These are phyloP conservation scores for Neurospora pannonica DNA, from an alignment of 495 filamentous ascomycete species.

Conservation along the genomic window DNA sequence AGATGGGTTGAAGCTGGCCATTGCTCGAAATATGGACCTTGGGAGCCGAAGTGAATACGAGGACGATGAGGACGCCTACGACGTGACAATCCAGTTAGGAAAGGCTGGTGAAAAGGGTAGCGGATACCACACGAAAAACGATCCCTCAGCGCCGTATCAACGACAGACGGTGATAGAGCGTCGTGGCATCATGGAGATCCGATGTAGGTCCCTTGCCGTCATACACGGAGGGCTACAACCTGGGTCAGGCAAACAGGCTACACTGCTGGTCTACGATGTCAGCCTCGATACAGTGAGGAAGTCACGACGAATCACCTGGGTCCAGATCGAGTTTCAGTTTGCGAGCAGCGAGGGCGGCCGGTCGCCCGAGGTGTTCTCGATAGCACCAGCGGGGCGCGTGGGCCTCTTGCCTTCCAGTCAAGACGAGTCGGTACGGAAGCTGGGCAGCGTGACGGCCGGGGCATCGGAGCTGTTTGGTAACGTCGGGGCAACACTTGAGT, in stretches of 20 bases:
- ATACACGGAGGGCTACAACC: constrained; percentile 12
- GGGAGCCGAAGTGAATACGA: background rate
- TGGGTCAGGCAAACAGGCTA: background rate
- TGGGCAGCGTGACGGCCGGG: background rate
- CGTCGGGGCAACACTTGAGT: background rate
- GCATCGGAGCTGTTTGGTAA: constrained; percentile 2
- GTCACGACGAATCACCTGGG: background rate
- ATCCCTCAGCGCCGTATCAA: constrained; percentile 12
- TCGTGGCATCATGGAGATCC: constrained; percentile 14
- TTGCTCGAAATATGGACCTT: too few species aligned
- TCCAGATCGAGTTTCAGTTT: constrained; percentile 1
- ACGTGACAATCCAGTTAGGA: constrained; percentile 1
- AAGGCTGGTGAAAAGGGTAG: constrained; percentile 8
- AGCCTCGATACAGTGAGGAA: constrained; percentile 1
- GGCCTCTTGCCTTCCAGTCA: too few species aligned
- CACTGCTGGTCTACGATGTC: constrained; percentile 4
- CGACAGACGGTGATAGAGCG: constrained; percentile 14
- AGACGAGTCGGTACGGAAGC: background rate
- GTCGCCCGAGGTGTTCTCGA: background rate
- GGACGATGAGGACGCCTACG: background rate
- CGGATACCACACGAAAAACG: constrained; percentile 14
- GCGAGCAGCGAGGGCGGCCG: background rate
- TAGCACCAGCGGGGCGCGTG: too few species aligned
- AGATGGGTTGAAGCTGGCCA: too few species aligned
- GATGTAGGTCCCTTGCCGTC: constrained; percentile 10